Base-by-base conservation (phyloP, 2,329 filamentous ascomycete species). In the Fusarium hostae region DNA sequence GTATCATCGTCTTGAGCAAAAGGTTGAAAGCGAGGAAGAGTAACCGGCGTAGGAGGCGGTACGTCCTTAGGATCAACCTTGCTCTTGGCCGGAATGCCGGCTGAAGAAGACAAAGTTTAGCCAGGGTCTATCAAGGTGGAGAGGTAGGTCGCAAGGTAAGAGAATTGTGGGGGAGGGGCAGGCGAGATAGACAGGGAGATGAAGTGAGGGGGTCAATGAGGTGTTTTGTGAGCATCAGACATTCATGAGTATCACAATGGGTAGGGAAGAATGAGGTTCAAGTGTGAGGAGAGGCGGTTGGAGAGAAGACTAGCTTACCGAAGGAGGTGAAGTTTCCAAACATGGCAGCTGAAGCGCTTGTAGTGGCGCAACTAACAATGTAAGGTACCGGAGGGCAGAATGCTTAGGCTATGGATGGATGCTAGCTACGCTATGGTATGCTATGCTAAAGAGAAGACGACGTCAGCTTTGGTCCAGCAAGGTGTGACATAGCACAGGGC, bases 21-120 rank as follows among this genome's bases (percentile, higher is more conserved):
- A n/a, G 81, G 81, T 65, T 83, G 81, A 61, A 81, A 83, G 39
- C 79, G 78, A 58, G 88, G 88, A 45, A 90, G 82, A 70, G 79
- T 82, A 71, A 90, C 77, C 24, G 87, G 86, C 11, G 88, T 90
- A 47, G 88, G 83, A 41, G 86, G 83, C n/a, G 87, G 87, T 16
- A 89, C 83, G 66, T 89, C 83, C 73, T 86, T 84, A 24, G 86
- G 85, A 60, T 82, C 78, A 73, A 84, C 71, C 70, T 77, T 80
- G 58, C 59, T 63, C 64, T 72, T 76, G 62, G 76, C 54, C 43
- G 76, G 75, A 59, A 79, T 62, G 60, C 73, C 77, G 62, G 78
- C 79, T 81, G 64, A 60, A 37, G 39, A 48, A 45, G 47, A 52
- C 43, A 32, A 26, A 63, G 63, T 73, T 72, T 72, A 77, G 75